Evolutionary conservation across 1,139 yeast genomes (phyloP).

Genomic region (Kluyveromyces marxianus): DNA sequence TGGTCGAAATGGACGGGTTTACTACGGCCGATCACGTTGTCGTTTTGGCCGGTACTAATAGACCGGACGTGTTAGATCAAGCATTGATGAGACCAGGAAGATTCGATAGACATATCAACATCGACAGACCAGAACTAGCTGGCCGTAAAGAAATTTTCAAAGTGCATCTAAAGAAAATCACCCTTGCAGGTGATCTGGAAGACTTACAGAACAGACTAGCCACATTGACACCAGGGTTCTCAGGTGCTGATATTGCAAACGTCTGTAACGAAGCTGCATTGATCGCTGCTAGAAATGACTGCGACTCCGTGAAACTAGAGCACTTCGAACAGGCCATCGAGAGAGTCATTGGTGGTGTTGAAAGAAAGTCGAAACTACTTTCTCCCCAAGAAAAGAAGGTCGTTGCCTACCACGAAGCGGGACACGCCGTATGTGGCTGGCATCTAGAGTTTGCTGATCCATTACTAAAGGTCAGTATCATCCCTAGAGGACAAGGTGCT

Average conservation of each 20-base stretch:
- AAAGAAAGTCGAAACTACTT: constrained; percentile 60
- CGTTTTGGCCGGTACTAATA: constrained; percentile 75
- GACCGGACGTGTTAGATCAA: constrained; percentile 70
- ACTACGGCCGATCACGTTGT: constrained; percentile 69
- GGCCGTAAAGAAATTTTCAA: constrained; percentile 71
- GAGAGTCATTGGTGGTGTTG: constrained; percentile 75
- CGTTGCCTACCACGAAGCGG: constrained; percentile 80
- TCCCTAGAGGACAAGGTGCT: constrained; percentile 81
- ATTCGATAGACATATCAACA: constrained; percentile 68
- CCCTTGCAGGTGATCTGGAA: constrained; percentile 47
- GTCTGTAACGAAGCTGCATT: constrained; percentile 80
- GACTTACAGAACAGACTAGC: constrained; percentile 64
- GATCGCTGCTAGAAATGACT: constrained; percentile 67
- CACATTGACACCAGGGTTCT: constrained; percentile 76
- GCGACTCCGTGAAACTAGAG: constrained; percentile 44
- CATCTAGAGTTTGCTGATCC: constrained; percentile 68
- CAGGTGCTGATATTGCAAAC: constrained; percentile 83
- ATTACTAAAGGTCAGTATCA: constrained; percentile 67
- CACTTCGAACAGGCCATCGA: constrained; percentile 80
- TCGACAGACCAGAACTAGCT: constrained; percentile 70
- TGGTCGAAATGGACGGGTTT: constrained; percentile 84
- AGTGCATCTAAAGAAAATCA: constrained; percentile 58
- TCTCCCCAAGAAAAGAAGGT: constrained; percentile 66
- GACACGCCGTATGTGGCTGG: constrained; percentile 81
- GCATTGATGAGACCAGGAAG: constrained; percentile 80